Evolutionary conservation across 2,329 filamentous ascomycete species (phyloP).

Genomic region (Cercospora nicotianae): DNA sequence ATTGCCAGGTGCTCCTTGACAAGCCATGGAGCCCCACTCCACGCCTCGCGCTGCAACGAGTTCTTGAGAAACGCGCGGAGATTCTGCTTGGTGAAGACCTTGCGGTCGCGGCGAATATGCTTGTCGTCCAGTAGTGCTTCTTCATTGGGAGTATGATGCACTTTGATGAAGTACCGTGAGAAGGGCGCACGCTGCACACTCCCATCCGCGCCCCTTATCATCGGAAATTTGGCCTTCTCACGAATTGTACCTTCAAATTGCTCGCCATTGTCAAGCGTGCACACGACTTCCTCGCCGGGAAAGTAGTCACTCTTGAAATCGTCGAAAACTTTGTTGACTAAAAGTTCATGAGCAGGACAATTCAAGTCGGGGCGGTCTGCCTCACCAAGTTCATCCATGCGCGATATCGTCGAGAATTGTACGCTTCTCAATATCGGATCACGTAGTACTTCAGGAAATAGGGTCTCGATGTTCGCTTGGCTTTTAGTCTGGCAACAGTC

Average conservation of each 20-base stretch:
- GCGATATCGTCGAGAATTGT: conserved; percentile 84
- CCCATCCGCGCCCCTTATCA: conserved; percentile 63
- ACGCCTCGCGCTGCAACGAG: conserved; percentile 85
- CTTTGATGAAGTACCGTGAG: conserved; percentile 76
- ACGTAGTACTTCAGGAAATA: conserved; percentile 88
- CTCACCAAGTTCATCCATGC: conserved; percentile 78
- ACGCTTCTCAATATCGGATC: conserved; percentile 86
- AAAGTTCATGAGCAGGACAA: background rate
- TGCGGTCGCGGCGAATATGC: conserved; percentile 82
- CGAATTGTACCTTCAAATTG: conserved; percentile 63
- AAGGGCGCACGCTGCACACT: conserved; percentile 65
- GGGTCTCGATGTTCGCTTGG: conserved; percentile 83
- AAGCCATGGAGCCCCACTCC: conserved; percentile 95
- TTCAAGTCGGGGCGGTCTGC: background rate
- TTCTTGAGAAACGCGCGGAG: conserved; percentile 93
- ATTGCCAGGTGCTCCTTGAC: conserved; percentile 84
- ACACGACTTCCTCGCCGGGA: conserved; percentile 79
- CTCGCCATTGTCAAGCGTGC: conserved; percentile 69
- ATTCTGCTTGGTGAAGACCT: conserved; percentile 91
- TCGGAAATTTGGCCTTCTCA: conserved; percentile 77
- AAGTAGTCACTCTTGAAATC: conserved; percentile 84
- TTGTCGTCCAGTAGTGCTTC: conserved; percentile 79
- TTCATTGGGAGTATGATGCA: conserved; percentile 63
- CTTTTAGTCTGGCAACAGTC: conserved; percentile 53
- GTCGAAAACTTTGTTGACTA: conserved; percentile 60